Conservation (phyloP, 805 yeast species). For the Spathaspora sp. region DNA sequence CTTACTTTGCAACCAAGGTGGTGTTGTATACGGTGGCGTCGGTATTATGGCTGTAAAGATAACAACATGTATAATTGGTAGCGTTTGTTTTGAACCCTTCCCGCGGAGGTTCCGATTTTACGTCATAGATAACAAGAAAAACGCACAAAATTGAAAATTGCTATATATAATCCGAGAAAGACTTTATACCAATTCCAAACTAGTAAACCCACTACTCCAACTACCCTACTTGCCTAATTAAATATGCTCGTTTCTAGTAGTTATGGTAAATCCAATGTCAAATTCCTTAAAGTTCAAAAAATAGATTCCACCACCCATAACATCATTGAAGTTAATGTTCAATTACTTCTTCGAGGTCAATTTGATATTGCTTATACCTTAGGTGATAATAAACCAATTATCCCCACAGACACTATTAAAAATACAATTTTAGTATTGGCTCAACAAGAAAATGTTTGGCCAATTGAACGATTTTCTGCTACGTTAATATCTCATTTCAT, state of each 20-base stretch:
- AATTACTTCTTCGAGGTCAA: conserved; percentile 69
- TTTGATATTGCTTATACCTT: conserved; percentile 79
- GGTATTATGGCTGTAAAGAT: background rate
- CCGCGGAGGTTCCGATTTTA: background rate
- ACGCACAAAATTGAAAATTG: background rate
- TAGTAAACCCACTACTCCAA: background rate
- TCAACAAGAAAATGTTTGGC: conserved; percentile 80
- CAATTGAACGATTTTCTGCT: conserved; percentile 87
- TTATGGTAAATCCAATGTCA: conserved; percentile 92
- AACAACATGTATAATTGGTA: background rate
- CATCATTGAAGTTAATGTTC: conserved; percentile 81
- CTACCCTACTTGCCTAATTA: conserved; percentile 12
- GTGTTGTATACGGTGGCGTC: background rate
- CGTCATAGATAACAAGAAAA: background rate
- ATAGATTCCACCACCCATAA: conserved; percentile 70
- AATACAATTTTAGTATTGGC: conserved; percentile 85
- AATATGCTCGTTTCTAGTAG: conserved; percentile 41
- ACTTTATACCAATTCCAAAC: background rate
- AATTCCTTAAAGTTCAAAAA: conserved; percentile 83
- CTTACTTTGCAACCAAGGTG: background rate
- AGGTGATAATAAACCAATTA: conserved; percentile 86
- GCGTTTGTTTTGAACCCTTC: background rate
- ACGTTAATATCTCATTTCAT: conserved; percentile 80
- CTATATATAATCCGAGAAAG: background rate
- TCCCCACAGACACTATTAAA: conserved; percentile 92